Evolutionary conservation across 768 basidiomycete genomes (phyloP).

Genomic region (Hypholoma fasciculare): DNA sequence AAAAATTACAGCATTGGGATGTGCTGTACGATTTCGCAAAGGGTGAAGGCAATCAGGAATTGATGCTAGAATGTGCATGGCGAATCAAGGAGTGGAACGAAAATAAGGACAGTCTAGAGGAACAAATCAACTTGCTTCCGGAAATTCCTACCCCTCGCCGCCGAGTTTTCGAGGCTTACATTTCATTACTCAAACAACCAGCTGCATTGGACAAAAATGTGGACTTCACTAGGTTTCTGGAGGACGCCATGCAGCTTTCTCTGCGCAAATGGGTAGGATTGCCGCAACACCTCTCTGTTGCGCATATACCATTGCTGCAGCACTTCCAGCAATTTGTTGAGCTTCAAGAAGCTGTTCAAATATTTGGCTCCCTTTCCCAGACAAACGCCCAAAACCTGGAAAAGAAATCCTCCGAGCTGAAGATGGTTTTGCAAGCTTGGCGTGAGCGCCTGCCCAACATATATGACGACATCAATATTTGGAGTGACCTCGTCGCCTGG

Average conservation of each 20-base stretch:
- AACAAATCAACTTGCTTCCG: conserved; percentile 74
- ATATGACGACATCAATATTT: conserved; percentile 97
- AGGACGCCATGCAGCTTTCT: conserved; percentile 96
- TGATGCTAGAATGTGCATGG: conserved; percentile 96
- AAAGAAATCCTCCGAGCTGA: conserved; percentile 92
- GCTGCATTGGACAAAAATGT: conserved; percentile 78
- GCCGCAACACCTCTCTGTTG: conserved; percentile 83
- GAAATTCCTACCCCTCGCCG: conserved; percentile 94
- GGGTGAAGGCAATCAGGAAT: conserved; percentile 86
- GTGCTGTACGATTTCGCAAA: conserved; percentile 88
- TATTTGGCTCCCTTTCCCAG: conserved; percentile 85
- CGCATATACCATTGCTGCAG: conserved; percentile 92
- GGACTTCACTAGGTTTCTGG: conserved; percentile 86
- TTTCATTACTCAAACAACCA: conserved; percentile 85
- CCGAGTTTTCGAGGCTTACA: conserved; percentile 95
- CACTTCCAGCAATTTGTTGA: conserved; percentile 99
- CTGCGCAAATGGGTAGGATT: conserved; percentile 95
- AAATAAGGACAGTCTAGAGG: conserved; percentile 74
- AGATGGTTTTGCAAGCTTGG: conserved; percentile 96
- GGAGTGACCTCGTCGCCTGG: conserved; percentile 99
- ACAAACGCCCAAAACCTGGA: conserved; percentile 90
- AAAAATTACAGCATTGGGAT: conserved; percentile 99
- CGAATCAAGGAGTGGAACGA: conserved; percentile 90
- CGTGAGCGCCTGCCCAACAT: conserved; percentile 93
- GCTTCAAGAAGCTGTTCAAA: conserved; percentile 92